Evolutionary conservation across 192 early-diverging fungal species (phyloP).

Genomic region (Dissophora globulifera): DNA sequence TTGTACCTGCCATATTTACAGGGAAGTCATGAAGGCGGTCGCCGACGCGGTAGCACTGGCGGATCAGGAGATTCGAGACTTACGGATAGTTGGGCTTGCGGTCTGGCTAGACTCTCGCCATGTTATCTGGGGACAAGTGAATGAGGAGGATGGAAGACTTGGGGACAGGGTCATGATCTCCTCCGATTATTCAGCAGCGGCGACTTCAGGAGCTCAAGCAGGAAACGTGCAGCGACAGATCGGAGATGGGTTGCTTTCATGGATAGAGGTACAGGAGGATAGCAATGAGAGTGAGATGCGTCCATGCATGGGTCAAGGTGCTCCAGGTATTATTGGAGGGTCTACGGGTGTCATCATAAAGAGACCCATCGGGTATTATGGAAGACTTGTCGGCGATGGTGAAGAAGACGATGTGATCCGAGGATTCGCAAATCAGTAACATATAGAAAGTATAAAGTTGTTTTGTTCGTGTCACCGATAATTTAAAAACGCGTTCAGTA

Average conservation of each 20-base stretch:
- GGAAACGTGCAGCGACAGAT: background rate
- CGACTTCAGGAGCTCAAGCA: background rate
- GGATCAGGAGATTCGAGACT: slow-evolving; percentile 32
- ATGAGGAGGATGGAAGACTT: slow-evolving; percentile 32
- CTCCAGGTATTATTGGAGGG: slow-evolving; percentile 25
- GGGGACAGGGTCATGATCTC: slow-evolving; percentile 41
- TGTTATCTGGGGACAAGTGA: slow-evolving; percentile 30
- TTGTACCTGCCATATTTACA: slow-evolving; percentile 21
- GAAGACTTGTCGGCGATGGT: slow-evolving; percentile 25
- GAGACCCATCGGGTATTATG: slow-evolving; percentile 31
- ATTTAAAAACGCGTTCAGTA: too few relatives aligned
- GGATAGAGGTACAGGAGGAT: slow-evolving; percentile 11
- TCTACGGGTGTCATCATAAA: slow-evolving; percentile 39
- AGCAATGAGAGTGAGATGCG: background rate
- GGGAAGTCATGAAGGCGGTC: slow-evolving; percentile 18
- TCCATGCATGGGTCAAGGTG: slow-evolving; percentile 2
- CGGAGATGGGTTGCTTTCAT: slow-evolving; percentile 30
- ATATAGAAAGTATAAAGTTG: too few relatives aligned
- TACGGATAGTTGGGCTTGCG: slow-evolving; percentile 19
- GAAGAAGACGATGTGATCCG: slow-evolving; percentile 22
- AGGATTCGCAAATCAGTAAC: background rate
- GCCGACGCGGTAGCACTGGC: slow-evolving; percentile 30
- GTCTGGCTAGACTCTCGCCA: slow-evolving; percentile 40
- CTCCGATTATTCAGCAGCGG: background rate
- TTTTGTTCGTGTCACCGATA: too few relatives aligned